These are phyloP conservation scores for Iodosphaeria phyllophila DNA, from an alignment of 2,329 filamentous ascomycete genomes.

Conservation along the genomic window DNA sequence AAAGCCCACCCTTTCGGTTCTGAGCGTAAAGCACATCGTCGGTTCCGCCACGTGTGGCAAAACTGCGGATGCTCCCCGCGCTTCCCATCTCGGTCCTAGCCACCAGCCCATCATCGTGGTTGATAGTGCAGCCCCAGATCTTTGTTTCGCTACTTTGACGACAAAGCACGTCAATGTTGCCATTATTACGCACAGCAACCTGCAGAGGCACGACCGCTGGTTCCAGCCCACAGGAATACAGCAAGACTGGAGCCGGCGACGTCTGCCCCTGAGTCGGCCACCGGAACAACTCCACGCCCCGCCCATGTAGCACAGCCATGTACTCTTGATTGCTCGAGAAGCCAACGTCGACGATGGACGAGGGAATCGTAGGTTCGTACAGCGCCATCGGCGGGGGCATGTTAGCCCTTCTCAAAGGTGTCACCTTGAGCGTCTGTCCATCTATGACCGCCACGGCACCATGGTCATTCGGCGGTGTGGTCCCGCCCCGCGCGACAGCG, in stretches of 20 bases:
- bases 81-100: too few species aligned
- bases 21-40: too few species aligned
- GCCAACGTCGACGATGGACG: slow-evolving; percentile 53
- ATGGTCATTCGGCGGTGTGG: slow-evolving; percentile 52
- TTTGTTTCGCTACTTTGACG: slow-evolving; percentile 8
- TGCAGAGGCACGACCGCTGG: slow-evolving; percentile 11
- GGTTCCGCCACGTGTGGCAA: slow-evolving; percentile 11
- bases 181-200: slow-evolving; percentile 11
- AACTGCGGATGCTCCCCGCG: slow-evolving; percentile 13
- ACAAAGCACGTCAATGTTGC: slow-evolving; percentile 10
- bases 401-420: slow-evolving; percentile 67
- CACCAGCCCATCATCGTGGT: too few species aligned
- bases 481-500: slow-evolving; percentile 47
- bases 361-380: slow-evolving; percentile 46
- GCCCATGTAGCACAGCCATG: slow-evolving; percentile 54
- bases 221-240: slow-evolving; percentile 15
- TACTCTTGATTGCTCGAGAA: slow-evolving; percentile 45
- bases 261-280: slow-evolving; percentile 45
- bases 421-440: slow-evolving; percentile 62
- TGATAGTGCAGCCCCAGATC: slow-evolving; percentile 9
- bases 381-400: slow-evolving; percentile 87
- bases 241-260: slow-evolving; percentile 23
- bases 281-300: slow-evolving; percentile 47
- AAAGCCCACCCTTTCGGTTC: too few species aligned
- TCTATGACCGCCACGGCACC: slow-evolving; percentile 74